Conservation (phyloP, 352 stramenopile genomes). For the Hyphochytrium catenoides region DNA sequence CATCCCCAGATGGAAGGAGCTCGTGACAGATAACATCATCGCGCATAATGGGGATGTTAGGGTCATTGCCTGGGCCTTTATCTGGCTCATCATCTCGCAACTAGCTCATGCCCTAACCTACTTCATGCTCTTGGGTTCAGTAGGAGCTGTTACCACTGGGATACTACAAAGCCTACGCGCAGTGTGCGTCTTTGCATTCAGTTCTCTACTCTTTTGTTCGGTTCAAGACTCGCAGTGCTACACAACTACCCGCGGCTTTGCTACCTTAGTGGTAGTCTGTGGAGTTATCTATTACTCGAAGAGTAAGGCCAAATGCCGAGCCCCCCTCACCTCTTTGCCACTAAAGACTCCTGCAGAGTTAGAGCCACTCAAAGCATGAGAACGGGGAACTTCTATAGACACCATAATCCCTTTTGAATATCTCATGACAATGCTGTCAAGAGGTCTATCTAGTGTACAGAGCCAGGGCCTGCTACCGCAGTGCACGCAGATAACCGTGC, state of each 20-base stretch:
- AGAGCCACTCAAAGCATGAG: too few relatives aligned
- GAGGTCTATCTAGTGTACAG: too few relatives aligned
- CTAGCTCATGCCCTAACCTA: slow-evolving; percentile 52
- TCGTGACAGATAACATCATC: slow-evolving; percentile 43
- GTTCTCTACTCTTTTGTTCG: slow-evolving; percentile 41
- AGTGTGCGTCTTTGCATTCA: slow-evolving; percentile 54
- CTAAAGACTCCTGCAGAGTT: too few relatives aligned
- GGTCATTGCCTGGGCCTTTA: slow-evolving; percentile 32
- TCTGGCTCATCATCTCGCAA: slow-evolving; percentile 43
- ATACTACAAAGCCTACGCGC: slow-evolving; percentile 64
- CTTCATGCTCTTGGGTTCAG: slow-evolving; percentile 50
- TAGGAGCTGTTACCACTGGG: slow-evolving; percentile 45
- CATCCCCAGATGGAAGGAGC: slow-evolving; percentile 33
- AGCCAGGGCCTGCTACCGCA: too few relatives aligned
- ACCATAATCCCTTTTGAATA: too few relatives aligned
- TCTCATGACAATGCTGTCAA: too few relatives aligned
- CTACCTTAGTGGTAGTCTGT: slow-evolving; percentile 35
- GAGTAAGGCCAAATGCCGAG: too few relatives aligned
- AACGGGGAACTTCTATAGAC: too few relatives aligned
- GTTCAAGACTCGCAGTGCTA: slow-evolving; percentile 60
- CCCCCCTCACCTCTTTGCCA: too few relatives aligned
- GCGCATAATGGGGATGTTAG: slow-evolving; percentile 31
- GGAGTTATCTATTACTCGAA: too few relatives aligned
- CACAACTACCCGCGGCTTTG: slow-evolving; percentile 43
- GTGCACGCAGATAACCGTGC: too few relatives aligned